Percentiles rank a stretch among this genome's conserved stretches.
These are phyloP conservation scores for Coprinopsis marcescibilis DNA, from an alignment of 768 basidiomycete species.

Conservation along the genomic window DNA sequence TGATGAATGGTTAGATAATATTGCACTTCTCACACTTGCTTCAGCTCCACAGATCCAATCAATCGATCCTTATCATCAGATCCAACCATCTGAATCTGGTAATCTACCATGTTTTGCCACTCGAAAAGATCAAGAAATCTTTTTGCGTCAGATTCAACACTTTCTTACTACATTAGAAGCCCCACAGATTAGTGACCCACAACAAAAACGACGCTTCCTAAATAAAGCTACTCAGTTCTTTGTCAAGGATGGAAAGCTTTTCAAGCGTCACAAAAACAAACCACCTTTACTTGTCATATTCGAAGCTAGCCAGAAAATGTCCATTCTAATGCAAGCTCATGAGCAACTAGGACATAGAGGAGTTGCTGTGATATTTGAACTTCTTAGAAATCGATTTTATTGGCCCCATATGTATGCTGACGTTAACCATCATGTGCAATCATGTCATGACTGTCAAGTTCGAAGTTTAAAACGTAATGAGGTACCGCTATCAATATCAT, in stretches of 20 bases:
- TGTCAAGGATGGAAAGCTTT: no score
- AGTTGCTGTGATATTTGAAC: conserved; percentile 15
- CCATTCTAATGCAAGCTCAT: conserved; percentile 18
- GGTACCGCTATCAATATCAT: conserved; percentile 20
- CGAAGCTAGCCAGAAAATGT: conserved; percentile 10
- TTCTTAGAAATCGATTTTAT: conserved; percentile 21
- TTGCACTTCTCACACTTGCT: not conserved
- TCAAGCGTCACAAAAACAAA: conserved; percentile 15
- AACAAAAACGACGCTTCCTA: no score
- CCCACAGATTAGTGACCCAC: no score
- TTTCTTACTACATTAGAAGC: no score
- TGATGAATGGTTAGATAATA: conserved; percentile 19
- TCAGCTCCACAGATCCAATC: no score
- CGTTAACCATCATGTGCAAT: conserved; percentile 25
- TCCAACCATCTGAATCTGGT: no score
- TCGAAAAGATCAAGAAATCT: no score
- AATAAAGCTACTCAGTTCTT: no score
- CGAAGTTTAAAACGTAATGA: conserved; percentile 15
- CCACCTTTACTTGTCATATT: conserved; percentile 19
- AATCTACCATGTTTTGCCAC: no score
- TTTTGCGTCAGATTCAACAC: no score
- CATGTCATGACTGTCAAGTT: conserved; percentile 35
- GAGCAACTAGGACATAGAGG: conserved; percentile 23
- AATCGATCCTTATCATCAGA: no score
- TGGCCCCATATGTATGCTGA: conserved; percentile 24